Conservation (phyloP, 352 stramenopile species). For the Pythium dissimile region DNA sequence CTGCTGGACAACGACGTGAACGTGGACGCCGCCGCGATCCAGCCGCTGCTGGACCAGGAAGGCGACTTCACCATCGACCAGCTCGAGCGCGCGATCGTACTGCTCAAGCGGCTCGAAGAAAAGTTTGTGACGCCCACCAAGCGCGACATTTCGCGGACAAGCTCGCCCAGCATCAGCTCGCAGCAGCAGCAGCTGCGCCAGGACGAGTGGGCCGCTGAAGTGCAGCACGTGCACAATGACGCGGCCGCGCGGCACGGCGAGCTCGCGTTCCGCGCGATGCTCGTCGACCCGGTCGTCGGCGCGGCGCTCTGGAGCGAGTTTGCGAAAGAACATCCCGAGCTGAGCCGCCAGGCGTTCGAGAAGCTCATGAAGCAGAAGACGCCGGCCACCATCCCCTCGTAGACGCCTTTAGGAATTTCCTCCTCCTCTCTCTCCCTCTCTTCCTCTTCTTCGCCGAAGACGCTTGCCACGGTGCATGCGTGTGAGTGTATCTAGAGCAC, state of each 20-base stretch:
- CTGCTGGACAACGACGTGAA: slow-evolving; percentile 11
- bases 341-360: slow-evolving; percentile 34
- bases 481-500: too few species aligned
- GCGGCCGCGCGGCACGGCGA: slow-evolving; percentile 32
- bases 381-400: too few species aligned
- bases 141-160: slow-evolving; percentile 14
- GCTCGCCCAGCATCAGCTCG: slow-evolving; percentile 15
- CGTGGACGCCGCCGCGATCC: slow-evolving; percentile 10
- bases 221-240: slow-evolving; percentile 28
- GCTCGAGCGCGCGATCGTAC: slow-evolving; percentile 17
- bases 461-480: too few species aligned
- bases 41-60: slow-evolving; percentile 25
- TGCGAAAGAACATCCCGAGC: slow-evolving; percentile 21
- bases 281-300: slow-evolving; percentile 26
- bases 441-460: too few species aligned
- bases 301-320: slow-evolving; percentile 31
- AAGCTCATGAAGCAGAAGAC: slow-evolving; percentile 27
- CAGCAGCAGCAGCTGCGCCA: slow-evolving; percentile 21
- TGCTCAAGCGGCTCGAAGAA: slow-evolving; percentile 24
- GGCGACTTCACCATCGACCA: slow-evolving; percentile 17
- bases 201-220: slow-evolving; percentile 23
- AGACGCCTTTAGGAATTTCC: too few species aligned
- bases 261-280: slow-evolving; percentile 34
- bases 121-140: slow-evolving; percentile 19
- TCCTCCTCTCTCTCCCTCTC: too few species aligned